Evolutionary conservation across 129 eudicot genomes (phyloP).

Genomic region (Chrysanthemum seticuspe): DNA sequence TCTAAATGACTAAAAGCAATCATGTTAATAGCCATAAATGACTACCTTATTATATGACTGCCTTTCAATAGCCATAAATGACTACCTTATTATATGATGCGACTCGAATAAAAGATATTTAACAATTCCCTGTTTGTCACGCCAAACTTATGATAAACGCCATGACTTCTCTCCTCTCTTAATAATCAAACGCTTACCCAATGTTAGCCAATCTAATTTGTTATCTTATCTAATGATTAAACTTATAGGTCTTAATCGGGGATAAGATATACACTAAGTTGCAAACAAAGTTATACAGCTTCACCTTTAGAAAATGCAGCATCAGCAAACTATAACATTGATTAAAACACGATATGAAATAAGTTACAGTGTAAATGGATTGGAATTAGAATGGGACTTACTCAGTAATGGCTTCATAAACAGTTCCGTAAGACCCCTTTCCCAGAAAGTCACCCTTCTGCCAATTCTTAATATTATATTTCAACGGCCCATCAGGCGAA

Average conservation of each 20-base stretch:
- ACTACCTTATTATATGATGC: not conserved
- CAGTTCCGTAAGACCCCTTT: conserved; percentile 75
- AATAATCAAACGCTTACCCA: no score
- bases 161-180: no score
- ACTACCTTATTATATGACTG: not conserved
- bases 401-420: conserved; percentile 68
- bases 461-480: conserved; percentile 42
- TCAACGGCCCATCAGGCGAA: conserved; percentile 43
- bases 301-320: not conserved
- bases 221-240: no score
- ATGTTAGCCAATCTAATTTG: no score
- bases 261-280: not conserved
- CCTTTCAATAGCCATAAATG: not conserved
- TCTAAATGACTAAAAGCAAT: no score
- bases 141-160: not conserved
- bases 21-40: not conserved
- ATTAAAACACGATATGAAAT: no score
- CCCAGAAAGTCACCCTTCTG: conserved; percentile 70
- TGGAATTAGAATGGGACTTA: conserved; percentile 26
- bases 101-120: not conserved
- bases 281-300: no score
- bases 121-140: not conserved
- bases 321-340: no score
- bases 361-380: not conserved
- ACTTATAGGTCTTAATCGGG: not conserved